A percentile compares a stretch with the other conserved stretches of the same genome.
Evolutionary conservation across 2,329 filamentous ascomycete genomes (phyloP).

Genomic region (Neobulgaria alba): DNA sequence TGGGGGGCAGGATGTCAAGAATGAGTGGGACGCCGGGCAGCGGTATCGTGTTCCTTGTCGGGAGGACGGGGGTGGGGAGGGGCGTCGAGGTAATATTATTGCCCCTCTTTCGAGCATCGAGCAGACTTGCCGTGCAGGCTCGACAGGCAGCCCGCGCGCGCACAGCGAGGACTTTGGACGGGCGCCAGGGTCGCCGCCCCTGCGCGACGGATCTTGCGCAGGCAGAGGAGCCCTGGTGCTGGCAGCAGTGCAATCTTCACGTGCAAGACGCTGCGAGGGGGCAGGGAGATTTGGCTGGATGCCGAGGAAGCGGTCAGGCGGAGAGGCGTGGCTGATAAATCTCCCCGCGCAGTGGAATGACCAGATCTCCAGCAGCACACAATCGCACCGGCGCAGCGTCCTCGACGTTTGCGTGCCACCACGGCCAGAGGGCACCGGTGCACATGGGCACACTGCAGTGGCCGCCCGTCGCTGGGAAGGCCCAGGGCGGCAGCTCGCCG

Average conservation of each 20-base stretch:
- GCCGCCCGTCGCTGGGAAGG: no score
- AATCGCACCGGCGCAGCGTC: no score
- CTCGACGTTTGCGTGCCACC: no score
- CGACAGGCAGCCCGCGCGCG: no score
- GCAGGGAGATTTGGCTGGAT: not conserved
- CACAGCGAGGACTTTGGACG: no score
- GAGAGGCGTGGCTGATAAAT: not conserved
- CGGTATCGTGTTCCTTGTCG: conserved; percentile 17
- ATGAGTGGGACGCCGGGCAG: conserved; percentile 15
- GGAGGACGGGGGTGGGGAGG: conserved; percentile 7
- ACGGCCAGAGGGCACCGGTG: no score
- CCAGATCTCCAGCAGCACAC: no score
- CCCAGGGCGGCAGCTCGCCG: no score
- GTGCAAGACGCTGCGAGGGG: conserved; percentile 5
- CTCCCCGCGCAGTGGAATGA: not conserved
- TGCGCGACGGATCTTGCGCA: no score
- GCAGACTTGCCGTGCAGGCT: not conserved
- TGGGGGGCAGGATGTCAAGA: conserved; percentile 15
- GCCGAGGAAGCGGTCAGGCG: conserved; percentile 1
- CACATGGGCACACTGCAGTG: no score
- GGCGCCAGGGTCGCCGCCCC: no score
- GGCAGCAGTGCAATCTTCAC: conserved; percentile 4
- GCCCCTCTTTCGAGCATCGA: not conserved
- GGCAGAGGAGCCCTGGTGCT: no score
- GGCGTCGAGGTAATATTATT: conserved; percentile 10